Conservation (phyloP, 345 rosid species). For the Populus pruinosa region DNA sequence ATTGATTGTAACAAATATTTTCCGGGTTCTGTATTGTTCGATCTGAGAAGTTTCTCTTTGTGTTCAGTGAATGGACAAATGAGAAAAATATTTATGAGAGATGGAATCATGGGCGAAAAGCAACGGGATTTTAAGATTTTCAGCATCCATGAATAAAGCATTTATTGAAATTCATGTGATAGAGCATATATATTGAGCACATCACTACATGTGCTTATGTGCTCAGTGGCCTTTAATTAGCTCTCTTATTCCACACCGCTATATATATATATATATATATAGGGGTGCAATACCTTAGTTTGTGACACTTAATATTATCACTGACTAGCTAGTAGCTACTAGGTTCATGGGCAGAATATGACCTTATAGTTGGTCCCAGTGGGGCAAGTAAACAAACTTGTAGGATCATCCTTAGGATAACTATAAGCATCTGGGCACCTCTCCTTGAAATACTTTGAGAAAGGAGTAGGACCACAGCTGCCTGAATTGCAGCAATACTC, state of each 20-base stretch:
- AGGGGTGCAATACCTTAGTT: not conserved
- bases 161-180: not conserved
- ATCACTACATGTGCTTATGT: not conserved
- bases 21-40: no score
- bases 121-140: no score
- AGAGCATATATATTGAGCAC: not conserved
- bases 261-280: no score
- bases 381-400: constrained; percentile 33
- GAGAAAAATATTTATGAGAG: no score
- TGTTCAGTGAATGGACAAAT: no score
- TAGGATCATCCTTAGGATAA: constrained; percentile 49
- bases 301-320: no score
- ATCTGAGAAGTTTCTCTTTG: no score
- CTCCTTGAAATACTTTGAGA: constrained; percentile 42
- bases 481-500: constrained; percentile 46
- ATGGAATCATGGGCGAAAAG: no score
- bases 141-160: not conserved
- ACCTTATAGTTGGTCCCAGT: constrained; percentile 34
- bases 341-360: constrained; percentile 33
- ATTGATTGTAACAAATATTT: no score
- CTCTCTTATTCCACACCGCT: not conserved
- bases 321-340: no score
- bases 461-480: constrained; percentile 38
- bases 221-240: not conserved
- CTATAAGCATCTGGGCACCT: constrained; percentile 57